Evolutionary conservation across 306 rosid species (phyloP), one percentile per base, ranked within the genome.

Genomic region (Lathyrus tuberosus): DNA sequence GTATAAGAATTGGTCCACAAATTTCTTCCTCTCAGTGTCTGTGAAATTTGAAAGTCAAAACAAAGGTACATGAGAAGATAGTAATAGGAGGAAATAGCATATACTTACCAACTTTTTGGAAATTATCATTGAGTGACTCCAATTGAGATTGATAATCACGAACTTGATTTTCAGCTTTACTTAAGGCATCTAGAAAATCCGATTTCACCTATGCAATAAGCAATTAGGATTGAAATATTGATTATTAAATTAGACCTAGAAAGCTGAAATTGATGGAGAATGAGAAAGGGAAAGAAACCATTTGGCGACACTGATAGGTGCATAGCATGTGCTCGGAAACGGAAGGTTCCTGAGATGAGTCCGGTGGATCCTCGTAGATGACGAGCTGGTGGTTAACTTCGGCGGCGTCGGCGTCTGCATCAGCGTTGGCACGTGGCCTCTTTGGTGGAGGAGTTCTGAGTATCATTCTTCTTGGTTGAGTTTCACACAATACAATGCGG

Each of bases 221-320:
- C 8, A 35, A 35, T 35, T 7, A 35, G 40, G 40, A 35, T 26
- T 26, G 30, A 26, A 26, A 26, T 26, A 26, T 26, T 24, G 26
- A 24, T 2, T 24, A 24, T 33, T 5, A 33, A 7, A 33, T 6
- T 33, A 33, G 8, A 33, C 8, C 8, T 33, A 33, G 40, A 35
- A 14, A 5, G 17, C 1, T 44, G 2, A 46, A n/a, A 46, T 46
- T 16, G 40, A 64, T 14, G 14, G 18, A 37, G 41, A 65, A 49
- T 1, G 41, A 40, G 52, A 28, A 56, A 17, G 58, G 37, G 17
- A 0, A 52, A 30, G 20, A 31, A 46, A 93, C 99, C 99, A 94
- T 85, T 84, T 94, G 99, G 71, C 96, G 99, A 71, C 97, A 94
- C 69, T 94, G 97, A 67, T 91, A 94, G 49, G 99, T 94, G 91